These are phyloP conservation scores for Anaeromyces robustus DNA, from an alignment of 192 early-diverging fungal species.

Conservation along the genomic window DNA sequence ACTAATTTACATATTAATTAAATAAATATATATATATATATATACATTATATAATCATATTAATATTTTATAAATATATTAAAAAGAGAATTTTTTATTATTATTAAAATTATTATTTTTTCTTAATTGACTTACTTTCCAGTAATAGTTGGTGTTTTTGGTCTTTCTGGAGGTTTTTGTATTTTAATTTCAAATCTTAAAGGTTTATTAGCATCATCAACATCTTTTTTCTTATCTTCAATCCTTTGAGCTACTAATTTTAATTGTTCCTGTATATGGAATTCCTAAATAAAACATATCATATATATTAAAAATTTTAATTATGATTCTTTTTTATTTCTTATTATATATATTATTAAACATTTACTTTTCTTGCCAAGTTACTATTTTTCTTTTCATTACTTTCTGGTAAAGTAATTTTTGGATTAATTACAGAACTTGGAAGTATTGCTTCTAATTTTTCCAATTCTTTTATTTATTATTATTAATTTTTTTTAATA, in stretches of 20 bases:
- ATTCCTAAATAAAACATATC: slow-evolving; percentile 9
- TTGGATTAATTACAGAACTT: slow-evolving; percentile 11
- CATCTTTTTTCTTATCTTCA: slow-evolving; percentile 19
- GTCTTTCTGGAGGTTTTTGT: slow-evolving; percentile 30
- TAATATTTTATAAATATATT: too few species aligned
- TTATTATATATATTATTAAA: background rate
- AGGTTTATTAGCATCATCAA: slow-evolving; percentile 10
- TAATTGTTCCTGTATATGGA: slow-evolving; percentile 32
- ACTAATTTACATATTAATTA: slow-evolving; percentile 5
- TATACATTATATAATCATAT: too few species aligned
- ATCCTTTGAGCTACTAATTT: slow-evolving; percentile 23
- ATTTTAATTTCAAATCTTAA: slow-evolving; percentile 25
- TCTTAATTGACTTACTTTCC: slow-evolving; percentile 19
- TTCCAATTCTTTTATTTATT: slow-evolving; percentile 2
- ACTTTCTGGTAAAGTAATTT: slow-evolving; percentile 9
- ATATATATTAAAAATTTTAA: background rate
- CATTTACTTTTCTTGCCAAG: slow-evolving; percentile 16
- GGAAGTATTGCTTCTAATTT: slow-evolving; percentile 19
- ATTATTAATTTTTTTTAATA: background rate
- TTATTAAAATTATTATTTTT: too few species aligned
- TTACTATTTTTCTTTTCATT: slow-evolving; percentile 11
- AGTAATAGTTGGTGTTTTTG: slow-evolving; percentile 24
- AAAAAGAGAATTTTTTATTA: too few species aligned
- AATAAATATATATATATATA: too few species aligned
- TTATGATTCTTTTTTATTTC: background rate